A percentile compares a stretch with the other conserved stretches of the same genome.
phyloP scores from a whole-genome alignment of 139 green algal genomes.

The Chloropicon primus region DNA sequence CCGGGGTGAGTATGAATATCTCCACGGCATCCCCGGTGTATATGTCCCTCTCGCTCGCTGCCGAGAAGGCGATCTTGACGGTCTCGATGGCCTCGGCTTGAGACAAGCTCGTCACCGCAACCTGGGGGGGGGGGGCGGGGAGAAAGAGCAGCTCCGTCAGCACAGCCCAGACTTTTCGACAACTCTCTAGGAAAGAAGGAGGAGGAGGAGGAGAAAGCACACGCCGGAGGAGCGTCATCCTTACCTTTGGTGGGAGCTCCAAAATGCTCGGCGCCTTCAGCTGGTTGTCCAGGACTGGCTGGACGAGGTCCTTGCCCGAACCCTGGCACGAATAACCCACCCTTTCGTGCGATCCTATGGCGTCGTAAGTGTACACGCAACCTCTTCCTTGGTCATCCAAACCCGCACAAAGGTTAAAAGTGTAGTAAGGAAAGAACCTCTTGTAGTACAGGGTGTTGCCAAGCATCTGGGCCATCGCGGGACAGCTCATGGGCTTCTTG shows the following conservation, averaged over 20 bases:
- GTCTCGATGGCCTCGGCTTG: conserved; percentile 79
- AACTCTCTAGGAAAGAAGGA: not conserved
- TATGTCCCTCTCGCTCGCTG: conserved; percentile 92
- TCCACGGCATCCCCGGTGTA: conserved; percentile 96
- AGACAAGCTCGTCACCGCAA: conserved; percentile 5
- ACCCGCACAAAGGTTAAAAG: conserved; percentile 88
- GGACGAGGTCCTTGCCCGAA: conserved; percentile 85
- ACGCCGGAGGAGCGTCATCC: conserved; percentile 22
- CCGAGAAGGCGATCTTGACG: conserved; percentile 91
- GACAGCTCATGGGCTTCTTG: conserved; percentile 68
- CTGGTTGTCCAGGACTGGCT: conserved; percentile 98
- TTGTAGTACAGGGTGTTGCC: conserved; percentile 82
- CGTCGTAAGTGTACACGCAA: conserved; percentile 95
- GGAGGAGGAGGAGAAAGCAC: not conserved
- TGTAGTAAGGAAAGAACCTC: conserved; percentile 99
- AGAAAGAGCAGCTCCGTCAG: not conserved
- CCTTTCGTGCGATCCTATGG: conserved; percentile 86
- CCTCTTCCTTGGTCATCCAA: conserved; percentile 86
- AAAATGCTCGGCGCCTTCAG: conserved; percentile 80
- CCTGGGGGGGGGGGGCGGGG: not conserved
- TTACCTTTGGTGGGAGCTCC: conserved; percentile 49
- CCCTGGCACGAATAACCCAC: conserved; percentile 47
- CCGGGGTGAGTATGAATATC: conserved; percentile 82
- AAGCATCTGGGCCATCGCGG: conserved; percentile 84
- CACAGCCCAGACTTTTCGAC: not conserved